phyloP scores from a whole-genome alignment of 495 filamentous ascomycete species.

The Chlorociboria aeruginascens region DNA sequence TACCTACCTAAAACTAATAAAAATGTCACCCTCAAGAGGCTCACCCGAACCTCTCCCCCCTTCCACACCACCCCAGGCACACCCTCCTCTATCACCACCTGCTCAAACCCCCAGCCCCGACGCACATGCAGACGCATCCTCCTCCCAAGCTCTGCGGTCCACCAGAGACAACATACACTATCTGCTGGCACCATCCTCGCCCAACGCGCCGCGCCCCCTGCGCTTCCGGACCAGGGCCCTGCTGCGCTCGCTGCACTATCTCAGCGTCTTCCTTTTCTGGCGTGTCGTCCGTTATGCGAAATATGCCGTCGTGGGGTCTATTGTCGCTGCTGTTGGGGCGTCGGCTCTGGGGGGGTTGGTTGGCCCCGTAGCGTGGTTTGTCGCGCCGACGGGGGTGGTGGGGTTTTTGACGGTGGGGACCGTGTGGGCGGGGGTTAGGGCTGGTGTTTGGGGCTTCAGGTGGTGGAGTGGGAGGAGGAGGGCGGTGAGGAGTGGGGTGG shows the following conservation, averaged over 20 bases:
- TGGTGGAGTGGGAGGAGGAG: too few relatives aligned
- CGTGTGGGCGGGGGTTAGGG: constrained; percentile 10
- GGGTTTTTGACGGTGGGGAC: constrained; percentile 19
- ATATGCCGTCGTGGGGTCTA: constrained; percentile 19
- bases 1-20: not conserved
- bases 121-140: constrained; percentile 7
- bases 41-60: not conserved
- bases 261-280: constrained; percentile 28
- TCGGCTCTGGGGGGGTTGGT: constrained; percentile 22
- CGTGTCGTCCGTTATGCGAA: constrained; percentile 26
- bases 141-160: constrained; percentile 14
- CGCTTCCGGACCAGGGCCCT: constrained; percentile 24
- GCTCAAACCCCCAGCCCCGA: constrained; percentile 10
- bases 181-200: constrained; percentile 16
- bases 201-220: constrained; percentile 15
- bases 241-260: constrained; percentile 23
- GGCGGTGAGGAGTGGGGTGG: too few relatives aligned
- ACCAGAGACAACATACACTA: constrained; percentile 14
- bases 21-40: constrained; percentile 18
- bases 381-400: constrained; percentile 24
- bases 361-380: constrained; percentile 22
- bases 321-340: constrained; percentile 22
- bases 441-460: too few relatives aligned
- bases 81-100: not conserved
- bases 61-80: too few relatives aligned